Base-by-base conservation (phyloP, 495 filamentous ascomycete genomes). In the Trichocladium uniseriatum region DNA sequence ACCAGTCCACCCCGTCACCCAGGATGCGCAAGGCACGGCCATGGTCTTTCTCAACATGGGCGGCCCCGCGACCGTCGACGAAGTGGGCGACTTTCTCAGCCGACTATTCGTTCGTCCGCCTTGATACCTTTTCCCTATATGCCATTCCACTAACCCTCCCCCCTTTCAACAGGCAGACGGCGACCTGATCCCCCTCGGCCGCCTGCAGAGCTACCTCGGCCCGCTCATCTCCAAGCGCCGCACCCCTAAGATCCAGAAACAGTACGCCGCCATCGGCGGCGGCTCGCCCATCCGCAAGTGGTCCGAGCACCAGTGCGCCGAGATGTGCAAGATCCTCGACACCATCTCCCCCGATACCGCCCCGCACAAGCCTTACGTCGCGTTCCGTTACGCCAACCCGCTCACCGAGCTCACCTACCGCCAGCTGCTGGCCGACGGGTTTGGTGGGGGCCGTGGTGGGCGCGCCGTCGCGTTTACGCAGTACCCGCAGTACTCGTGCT, bases 11-110 rank as follows among this genome's bases (percentile, higher is more conserved):
- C 86, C 89, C 4, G 85, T 88, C 5, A 87, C 82, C 5, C 84
- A 89, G 60, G 72, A 84, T 11, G 45, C 55, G 13, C 67, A 65
- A 42, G 76, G 76, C 5, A 99, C 94, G 0, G 94, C 94, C 34
- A 95, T 99, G 79, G 91, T 99, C 6, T 95, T 99, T 53, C 77
- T 99, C 66, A 99, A 99, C 70, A 99, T 99, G 94, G 94, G 94
- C 46, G 94, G 94, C 9, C 94, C 94, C 6, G 88, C 88, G 13
- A 95, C 85, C 6, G 80, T 82, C 10, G 74, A 82, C 48, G 89
- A 97, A 72, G 94, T 99, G 16, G 81, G 82, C 50, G 81, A 83
- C 62, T 99, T 97, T 56, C 75, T 99, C n/a, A 92, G 83, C 68
- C 79, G 89, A 57, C 68, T 99, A 59, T 99, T 99, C 69, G 94